Evolutionary conservation across 2,329 filamentous ascomycete species (phyloP), one percentile per base, ranked within the genome.

Genomic region (Trichoderma sp.): DNA sequence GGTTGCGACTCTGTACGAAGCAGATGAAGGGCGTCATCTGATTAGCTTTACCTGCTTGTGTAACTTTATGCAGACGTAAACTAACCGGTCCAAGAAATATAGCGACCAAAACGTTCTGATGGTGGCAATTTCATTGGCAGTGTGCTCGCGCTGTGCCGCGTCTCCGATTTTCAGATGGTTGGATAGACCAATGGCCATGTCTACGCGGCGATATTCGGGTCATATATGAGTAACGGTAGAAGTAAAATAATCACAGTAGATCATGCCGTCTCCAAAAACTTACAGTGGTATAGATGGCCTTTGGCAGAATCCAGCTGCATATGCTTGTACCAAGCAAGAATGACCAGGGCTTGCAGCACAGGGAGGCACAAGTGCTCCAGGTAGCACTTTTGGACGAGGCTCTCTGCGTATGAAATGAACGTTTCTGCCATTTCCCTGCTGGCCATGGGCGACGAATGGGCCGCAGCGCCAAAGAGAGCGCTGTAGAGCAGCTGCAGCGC

Each of bases 101-200:
- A 68, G 49, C 1, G 56, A 68, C 66, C 66, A 68, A 68, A 68
- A 68, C 18, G 66, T 68, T 28, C 49, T 59, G 24, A 68, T 68
- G 18, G 56, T 68, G 24, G 66, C 58, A 13, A 68, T 13, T 13
- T 68, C 58, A 26, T 46, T 63, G 66, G 60, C 56, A 3, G 46
- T 61, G 5, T 37, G 66, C 32, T 68, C 51, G 4, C 39, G 49
- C 10, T 32, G 13, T 24, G 58, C 18, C 24, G 18, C 14, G 30
- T 63, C 66, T 55, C 49, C 16, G 0, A 68, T 63, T 30, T 59
- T 51, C 3, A 68, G 49, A 43, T 68, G 66, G 18, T 55, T 68
- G 26, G 66, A 68, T n/a, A 68, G 49, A 37, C 66, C 66, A 18
- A 68, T 68, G n/a, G 66, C 66, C 66, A 68, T 68, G 24, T 68